Conservation (phyloP, 768 basidiomycete genomes). For the Rhodotorula diobovata region DNA sequence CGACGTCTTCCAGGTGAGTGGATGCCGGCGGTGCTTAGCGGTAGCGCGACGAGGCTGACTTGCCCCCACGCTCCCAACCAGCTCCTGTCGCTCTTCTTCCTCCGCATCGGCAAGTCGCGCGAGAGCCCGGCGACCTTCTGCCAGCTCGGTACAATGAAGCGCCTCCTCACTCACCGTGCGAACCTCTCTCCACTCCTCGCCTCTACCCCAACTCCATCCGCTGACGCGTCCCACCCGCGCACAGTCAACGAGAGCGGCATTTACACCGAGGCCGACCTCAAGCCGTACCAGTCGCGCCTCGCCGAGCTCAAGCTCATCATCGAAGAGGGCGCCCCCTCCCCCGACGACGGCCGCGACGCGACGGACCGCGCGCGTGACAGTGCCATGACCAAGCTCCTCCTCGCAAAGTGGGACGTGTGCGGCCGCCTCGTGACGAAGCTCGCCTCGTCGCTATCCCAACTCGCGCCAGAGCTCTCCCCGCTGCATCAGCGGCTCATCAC, state of each 20-base stretch:
- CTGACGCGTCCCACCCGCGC: neutral
- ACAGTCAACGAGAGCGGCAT: slow-evolving; percentile 88
- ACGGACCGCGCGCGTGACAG: slow-evolving; percentile 68
- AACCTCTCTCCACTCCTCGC: neutral
- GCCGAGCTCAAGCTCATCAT: slow-evolving; percentile 79
- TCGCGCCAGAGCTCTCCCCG: slow-evolving; percentile 84
- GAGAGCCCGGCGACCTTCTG: slow-evolving; percentile 93
- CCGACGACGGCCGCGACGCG: slow-evolving; percentile 2
- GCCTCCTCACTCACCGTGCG: slow-evolving; percentile 35
- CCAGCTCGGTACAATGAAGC: slow-evolving; percentile 83
- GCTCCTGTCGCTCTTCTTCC: slow-evolving; percentile 90
- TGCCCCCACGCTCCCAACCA: neutral
- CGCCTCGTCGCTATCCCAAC: slow-evolving; percentile 76
- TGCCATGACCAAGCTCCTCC: slow-evolving; percentile 80
- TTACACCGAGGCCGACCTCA: slow-evolving; percentile 85
- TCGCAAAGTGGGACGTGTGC: slow-evolving; percentile 84
- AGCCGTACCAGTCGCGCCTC: slow-evolving; percentile 77
- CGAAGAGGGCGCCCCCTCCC: slow-evolving; percentile 61
- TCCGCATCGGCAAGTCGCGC: slow-evolving; percentile 92
- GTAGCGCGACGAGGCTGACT: neutral
- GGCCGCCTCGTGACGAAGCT: slow-evolving; percentile 71
- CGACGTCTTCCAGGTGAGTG: slow-evolving; percentile 67
- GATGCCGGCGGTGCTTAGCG: too few species aligned
- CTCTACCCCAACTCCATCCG: slow-evolving; percentile 62
- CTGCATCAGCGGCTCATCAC: slow-evolving; percentile 83